Percentiles rank a stretch among this genome's conserved stretches.
phyloP scores from a whole-genome alignment of 805 yeast species.

The Nakazawaea wickerhamii region DNA sequence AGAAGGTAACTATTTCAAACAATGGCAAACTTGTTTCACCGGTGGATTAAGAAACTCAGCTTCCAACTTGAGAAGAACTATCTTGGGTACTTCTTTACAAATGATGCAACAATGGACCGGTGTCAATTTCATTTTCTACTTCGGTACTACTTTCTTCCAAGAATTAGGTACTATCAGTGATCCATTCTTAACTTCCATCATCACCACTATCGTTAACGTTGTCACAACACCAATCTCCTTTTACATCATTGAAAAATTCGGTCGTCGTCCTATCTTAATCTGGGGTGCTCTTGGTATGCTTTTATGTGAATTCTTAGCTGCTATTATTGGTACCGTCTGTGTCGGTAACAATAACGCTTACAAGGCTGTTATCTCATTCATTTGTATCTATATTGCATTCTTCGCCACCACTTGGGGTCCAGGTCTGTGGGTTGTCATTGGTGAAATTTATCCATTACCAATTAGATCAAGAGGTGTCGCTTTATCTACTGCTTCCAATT shows the following conservation, averaged over 20 bases:
- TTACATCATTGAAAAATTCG: slow-evolving; percentile 48
- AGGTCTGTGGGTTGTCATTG: slow-evolving; percentile 61
- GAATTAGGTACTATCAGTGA: slow-evolving; percentile 41
- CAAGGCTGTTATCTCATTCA: slow-evolving; percentile 33
- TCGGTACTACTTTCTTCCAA: slow-evolving; percentile 63
- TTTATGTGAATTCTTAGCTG: slow-evolving; percentile 56
- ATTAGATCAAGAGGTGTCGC: slow-evolving; percentile 72
- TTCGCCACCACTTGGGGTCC: slow-evolving; percentile 89
- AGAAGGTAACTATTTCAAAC: slow-evolving; percentile 28
- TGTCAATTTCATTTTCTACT: slow-evolving; percentile 70
- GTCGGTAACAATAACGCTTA: slow-evolving; percentile 24
- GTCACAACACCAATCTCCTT: slow-evolving; percentile 52
- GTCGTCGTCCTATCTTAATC: slow-evolving; percentile 47
- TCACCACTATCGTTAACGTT: slow-evolving; percentile 50
- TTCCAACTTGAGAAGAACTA: slow-evolving; percentile 36
- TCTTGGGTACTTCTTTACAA: slow-evolving; percentile 38
- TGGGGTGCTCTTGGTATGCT: slow-evolving; percentile 47
- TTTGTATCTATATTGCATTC: slow-evolving; percentile 61
- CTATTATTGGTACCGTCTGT: slow-evolving; percentile 29
- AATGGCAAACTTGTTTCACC: slow-evolving; percentile 40
- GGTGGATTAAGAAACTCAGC: slow-evolving; percentile 33
- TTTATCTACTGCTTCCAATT: slow-evolving; percentile 68
- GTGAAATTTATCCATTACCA: slow-evolving; percentile 64
- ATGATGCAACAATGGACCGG: slow-evolving; percentile 74
- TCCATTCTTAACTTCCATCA: slow-evolving; percentile 46